Percentiles rank a stretch among this genome's conserved stretches.
Evolutionary conservation across 345 rosid species (phyloP).

Genomic region (Pugionium dolabratum): DNA sequence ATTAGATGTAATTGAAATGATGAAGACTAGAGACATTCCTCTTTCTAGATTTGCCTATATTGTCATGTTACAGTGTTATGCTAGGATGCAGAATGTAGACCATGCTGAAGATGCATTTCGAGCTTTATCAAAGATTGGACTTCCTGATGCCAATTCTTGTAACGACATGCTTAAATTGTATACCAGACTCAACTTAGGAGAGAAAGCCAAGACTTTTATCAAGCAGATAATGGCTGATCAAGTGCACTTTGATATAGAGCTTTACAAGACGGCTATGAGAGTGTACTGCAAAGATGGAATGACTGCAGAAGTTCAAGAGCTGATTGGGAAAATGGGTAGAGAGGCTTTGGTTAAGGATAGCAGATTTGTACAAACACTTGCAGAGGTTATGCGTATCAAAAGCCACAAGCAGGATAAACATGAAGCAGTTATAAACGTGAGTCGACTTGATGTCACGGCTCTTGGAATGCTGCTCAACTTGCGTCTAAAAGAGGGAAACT

Average conservation of each 20-base stretch:
- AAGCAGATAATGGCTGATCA: constrained; percentile 52
- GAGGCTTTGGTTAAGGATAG: constrained; percentile 44
- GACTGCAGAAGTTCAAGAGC: constrained; percentile 51
- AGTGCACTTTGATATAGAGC: constrained; percentile 59
- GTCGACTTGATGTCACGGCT: constrained; percentile 51
- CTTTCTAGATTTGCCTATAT: constrained; percentile 80
- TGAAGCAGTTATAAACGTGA: constrained; percentile 35
- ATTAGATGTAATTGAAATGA: constrained; percentile 54
- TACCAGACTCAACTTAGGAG: constrained; percentile 50
- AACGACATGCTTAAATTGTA: constrained; percentile 75
- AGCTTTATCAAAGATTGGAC: constrained; percentile 64
- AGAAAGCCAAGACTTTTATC: constrained; percentile 61
- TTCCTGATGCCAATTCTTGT: constrained; percentile 79
- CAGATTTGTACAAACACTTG: constrained; percentile 62
- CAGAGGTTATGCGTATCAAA: constrained; percentile 42
- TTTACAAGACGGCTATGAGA: constrained; percentile 55
- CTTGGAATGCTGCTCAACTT: constrained; percentile 59
- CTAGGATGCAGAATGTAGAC: constrained; percentile 58
- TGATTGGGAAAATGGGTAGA: constrained; percentile 52
- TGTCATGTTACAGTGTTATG: constrained; percentile 77
- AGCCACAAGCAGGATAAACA: constrained; percentile 25
- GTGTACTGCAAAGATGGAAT: constrained; percentile 66
- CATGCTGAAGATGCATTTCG: constrained; percentile 76
- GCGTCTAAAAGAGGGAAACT: constrained; percentile 45
- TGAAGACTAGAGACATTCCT: constrained; percentile 68